Conservation (phyloP, 805 yeast species). For the Candida stauntonica region DNA sequence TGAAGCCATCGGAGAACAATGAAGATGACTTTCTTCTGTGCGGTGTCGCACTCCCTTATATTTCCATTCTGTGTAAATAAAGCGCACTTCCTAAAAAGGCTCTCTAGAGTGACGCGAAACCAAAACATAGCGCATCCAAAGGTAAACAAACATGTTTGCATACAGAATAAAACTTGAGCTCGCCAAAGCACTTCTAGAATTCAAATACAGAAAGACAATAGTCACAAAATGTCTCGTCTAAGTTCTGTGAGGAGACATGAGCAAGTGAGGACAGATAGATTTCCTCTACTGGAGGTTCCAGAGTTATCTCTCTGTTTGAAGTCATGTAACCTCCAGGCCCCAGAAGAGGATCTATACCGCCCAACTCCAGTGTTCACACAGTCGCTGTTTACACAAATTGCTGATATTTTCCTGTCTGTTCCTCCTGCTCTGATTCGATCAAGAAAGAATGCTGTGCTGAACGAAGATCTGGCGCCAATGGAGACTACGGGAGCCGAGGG, state of each 20-base stretch:
- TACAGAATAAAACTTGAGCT: too few relatives aligned
- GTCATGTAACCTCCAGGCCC: slow-evolving; percentile 56
- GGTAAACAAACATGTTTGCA: too few relatives aligned
- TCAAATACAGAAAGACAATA: too few relatives aligned
- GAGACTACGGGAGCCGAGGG: too few relatives aligned
- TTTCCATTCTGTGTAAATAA: too few relatives aligned
- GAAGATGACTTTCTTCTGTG: background rate
- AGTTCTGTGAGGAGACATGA: slow-evolving; percentile 17
- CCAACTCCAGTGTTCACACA: slow-evolving; percentile 57
- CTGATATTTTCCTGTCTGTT: slow-evolving; percentile 57
- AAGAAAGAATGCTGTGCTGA: slow-evolving; percentile 14
- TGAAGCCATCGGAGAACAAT: too few relatives aligned
- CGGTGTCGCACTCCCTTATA: too few relatives aligned
- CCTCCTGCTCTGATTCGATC: slow-evolving; percentile 30
- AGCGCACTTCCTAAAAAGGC: background rate
- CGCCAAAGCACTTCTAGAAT: too few relatives aligned
- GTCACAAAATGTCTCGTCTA: slow-evolving; percentile 16
- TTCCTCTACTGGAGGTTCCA: slow-evolving; percentile 56
- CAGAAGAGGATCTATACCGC: slow-evolving; percentile 52
- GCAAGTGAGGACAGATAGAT: slow-evolving; percentile 39
- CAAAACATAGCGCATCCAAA: too few relatives aligned
- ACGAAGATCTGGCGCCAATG: too few relatives aligned
- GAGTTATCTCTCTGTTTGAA: slow-evolving; percentile 58
- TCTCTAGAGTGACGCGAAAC: background rate
- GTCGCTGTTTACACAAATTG: slow-evolving; percentile 52